Evolutionary conservation across 208 protist genomes (phyloP), one percentile per base, ranked within the genome.

Genomic region (Tetramitus jugosus): DNA sequence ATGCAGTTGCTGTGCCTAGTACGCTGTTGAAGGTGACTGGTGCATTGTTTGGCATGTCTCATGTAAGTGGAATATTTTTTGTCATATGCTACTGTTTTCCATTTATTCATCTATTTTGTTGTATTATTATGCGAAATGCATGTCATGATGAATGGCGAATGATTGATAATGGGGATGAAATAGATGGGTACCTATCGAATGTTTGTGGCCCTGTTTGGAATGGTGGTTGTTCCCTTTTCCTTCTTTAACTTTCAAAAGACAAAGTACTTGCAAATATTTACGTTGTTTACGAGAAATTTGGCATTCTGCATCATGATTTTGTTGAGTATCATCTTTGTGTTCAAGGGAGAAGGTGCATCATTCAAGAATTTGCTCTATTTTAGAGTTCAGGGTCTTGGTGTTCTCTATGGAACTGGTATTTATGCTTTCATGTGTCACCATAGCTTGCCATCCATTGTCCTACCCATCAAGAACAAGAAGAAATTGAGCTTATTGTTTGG

Each of bases 361-460:
- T 71, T 71, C 37, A 49, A 75, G 29, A 46, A 83, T 35, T 39
- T 87, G 6, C 46, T 61, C 46, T 76, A 76, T n/a, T 82, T 84
- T 80, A n/a, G 78, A 31, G 40, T 85, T 33, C 37, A 46, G 40
- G 33, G 49, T 43, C 43, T 87, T 37, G 64, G 82, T 29, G 33
- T 26, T 3, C 71, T 87, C 3, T 87, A 82, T 79, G 82, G 84
- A 49, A 77, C 76, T 46, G 45, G 37, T 17, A 78, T 87, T 37
- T 87, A 87, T 76, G 65, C 81, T 14, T 87, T 87, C n/a, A 87
- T 87, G 84, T 85, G 79, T 45, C 84, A 87, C 76, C 84, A 87
- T 60, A 76, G 52, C 23, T 40, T 86, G 10, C 84, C 84, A 52
- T 74, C 77, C 0, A 81, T 86, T 60, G 53, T 86, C 53, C 72